Conservation (phyloP, 331 rosid species). For the Phaseolus coccineus region DNA sequence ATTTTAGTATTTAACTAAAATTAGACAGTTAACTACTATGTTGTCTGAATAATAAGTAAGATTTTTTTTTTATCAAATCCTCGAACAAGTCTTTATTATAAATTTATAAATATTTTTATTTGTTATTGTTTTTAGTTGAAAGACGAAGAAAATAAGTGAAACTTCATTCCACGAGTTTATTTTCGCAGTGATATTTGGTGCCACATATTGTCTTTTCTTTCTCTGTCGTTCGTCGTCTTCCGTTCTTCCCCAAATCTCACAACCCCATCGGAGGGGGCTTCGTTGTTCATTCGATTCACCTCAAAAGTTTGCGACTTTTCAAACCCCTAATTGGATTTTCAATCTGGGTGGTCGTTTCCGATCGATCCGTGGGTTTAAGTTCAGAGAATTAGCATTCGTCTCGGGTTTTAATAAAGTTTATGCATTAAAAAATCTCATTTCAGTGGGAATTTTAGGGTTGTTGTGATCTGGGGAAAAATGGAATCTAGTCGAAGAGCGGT, state of each 20-base stretch:
- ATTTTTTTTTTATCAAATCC: not conserved
- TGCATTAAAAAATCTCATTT: constrained; percentile 27
- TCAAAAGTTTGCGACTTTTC: constrained; percentile 17
- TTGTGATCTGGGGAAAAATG: constrained; percentile 52
- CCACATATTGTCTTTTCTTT: constrained; percentile 30
- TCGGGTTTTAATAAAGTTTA: not conserved
- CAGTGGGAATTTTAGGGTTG: constrained; percentile 34
- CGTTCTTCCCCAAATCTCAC: constrained; percentile 18
- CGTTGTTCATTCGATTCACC: constrained; percentile 2
- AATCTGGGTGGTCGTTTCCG: constrained; percentile 17
- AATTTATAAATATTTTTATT: not conserved
- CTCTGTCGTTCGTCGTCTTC: not conserved
- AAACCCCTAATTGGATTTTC: not conserved
- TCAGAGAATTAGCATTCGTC: not conserved
- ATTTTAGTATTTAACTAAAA: not conserved
- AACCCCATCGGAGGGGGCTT: not conserved
- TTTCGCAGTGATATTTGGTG: not conserved
- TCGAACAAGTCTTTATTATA: not conserved
- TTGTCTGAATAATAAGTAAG: not conserved
- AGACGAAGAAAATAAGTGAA: not conserved
- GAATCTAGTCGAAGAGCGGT: constrained; percentile 98
- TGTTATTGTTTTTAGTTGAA: not conserved
- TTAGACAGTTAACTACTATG: not conserved
- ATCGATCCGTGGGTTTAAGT: constrained; percentile 33
- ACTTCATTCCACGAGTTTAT: not conserved